These are phyloP conservation scores for Macrolepiota dolichaula DNA, from an alignment of 768 basidiomycete species.

Conservation along the genomic window DNA sequence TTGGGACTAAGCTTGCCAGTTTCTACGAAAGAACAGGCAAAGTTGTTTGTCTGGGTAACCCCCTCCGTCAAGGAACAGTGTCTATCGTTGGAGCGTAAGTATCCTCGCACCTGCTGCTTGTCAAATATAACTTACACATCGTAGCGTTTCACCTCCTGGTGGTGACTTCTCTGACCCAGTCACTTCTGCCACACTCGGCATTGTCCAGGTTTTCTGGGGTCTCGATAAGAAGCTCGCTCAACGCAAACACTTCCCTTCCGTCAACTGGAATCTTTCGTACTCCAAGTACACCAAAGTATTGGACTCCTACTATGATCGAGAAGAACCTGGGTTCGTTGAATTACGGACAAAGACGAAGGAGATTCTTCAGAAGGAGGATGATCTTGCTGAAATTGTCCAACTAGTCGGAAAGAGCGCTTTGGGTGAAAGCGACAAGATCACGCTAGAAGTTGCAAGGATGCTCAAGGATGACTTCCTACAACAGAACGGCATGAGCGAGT, in stretches of 20 bases:
- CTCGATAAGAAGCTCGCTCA: conserved; percentile 99
- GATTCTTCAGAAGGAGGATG: conserved; percentile 97
- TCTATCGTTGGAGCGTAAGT: conserved; percentile 99
- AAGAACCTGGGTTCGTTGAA: conserved; percentile 93
- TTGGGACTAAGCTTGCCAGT: conserved; percentile 90
- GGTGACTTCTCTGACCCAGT: conserved; percentile 99
- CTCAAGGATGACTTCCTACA: conserved; percentile 97
- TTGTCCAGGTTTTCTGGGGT: conserved; percentile 99
- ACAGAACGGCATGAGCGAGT: conserved; percentile 98
- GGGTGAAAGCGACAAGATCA: conserved; percentile 97
- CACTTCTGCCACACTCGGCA: conserved; percentile 94
- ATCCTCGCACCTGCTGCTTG: not conserved
- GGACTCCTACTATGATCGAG: conserved; percentile 87
- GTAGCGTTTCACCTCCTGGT: conserved; percentile 94
- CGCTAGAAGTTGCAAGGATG: conserved; percentile 94
- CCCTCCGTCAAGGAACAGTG: conserved; percentile 85
- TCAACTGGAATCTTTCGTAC: conserved; percentile 99
- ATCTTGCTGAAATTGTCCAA: conserved; percentile 98
- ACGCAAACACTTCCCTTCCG: conserved; percentile 99
- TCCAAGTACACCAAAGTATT: conserved; percentile 97
- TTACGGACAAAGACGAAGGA: conserved; percentile 91
- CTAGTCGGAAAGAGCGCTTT: conserved; percentile 98
- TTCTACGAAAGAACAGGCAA: conserved; percentile 99
- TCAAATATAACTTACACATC: conserved; percentile 9
- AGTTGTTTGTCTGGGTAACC: conserved; percentile 88